Base-by-base conservation (phyloP, 768 basidiomycete genomes). In the Termitomyces sp. region DNA sequence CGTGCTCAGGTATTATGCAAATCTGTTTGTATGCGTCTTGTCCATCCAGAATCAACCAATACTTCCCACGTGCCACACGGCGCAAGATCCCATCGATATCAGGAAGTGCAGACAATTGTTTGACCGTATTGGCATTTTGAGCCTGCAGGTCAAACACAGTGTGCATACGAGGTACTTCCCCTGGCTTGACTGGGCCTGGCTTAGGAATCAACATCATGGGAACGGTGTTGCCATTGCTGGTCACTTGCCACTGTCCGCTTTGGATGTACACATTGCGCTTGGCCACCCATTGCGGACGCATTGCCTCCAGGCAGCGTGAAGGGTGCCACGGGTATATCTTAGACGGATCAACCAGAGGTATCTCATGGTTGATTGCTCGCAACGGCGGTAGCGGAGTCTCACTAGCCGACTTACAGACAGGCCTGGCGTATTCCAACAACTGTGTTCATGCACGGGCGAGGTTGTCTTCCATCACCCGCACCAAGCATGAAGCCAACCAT, bases 11-110 rank as follows among this genome's bases (percentile, higher is more conserved):
- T 11, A 62, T 46, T 0, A 69, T 58, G 2, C 62, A 31, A 29
- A 70, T 66, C 38, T 77, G 76, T 58, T 79, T 72, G 59, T 75
- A 79, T 3, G 73, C 73, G 44, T 73, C 66, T n/a, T 67, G 64
- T 33, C 72, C 50, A 56, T 79, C 73, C 1, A 79, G 66, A 20
- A 68, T 66, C 0, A 73, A 70, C 0, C 70, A 52, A 45, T 63
- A 70, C 18, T 50, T 56, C 0, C 57, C 59, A 2, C 61, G 20
- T 0, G 72, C 70, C 0, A 74, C 70, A 7, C 68, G 64, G 5
- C 59, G 53, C n/a, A 64, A 39, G 1, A 77, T 74, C 4, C 61
- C 60, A 16, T 73, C 71, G 11, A 69, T 66, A 49, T 74, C 70
- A 0, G 73, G 73, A 3, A 75, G 56, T 2, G 71, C 73, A 0